phyloP scores from a whole-genome alignment of 345 rosid species.

The Lepidium sativum region DNA sequence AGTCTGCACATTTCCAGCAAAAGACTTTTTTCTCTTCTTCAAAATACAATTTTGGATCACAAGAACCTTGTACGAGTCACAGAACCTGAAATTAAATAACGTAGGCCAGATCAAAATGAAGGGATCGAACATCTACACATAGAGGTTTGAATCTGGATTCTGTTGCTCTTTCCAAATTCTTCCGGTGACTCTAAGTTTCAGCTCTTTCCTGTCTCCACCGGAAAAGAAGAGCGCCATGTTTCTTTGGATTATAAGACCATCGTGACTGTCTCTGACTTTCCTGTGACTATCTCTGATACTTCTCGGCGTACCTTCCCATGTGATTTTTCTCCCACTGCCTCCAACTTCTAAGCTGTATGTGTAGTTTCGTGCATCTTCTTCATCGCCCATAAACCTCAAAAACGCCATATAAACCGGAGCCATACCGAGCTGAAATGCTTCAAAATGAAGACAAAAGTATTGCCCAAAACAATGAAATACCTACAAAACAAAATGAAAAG shows the following conservation, averaged over 20 bases:
- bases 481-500: constrained; percentile 13
- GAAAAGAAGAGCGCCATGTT: constrained; percentile 85
- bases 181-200: constrained; percentile 62
- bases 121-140: constrained; percentile 25
- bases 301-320: constrained; percentile 80
- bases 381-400: constrained; percentile 90
- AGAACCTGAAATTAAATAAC: neutral
- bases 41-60: neutral
- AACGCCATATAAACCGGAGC: constrained; percentile 90
- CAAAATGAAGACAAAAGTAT: constrained; percentile 84
- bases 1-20: neutral
- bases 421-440: constrained; percentile 83
- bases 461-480: constrained; percentile 84
- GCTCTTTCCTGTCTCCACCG: constrained; percentile 72
- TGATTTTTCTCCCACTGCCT: constrained; percentile 65
- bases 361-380: constrained; percentile 58
- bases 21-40: neutral
- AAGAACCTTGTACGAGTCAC: neutral
- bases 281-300: constrained; percentile 73
- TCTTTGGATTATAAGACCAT: constrained; percentile 69
- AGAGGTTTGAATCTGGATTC: constrained; percentile 29
- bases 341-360: constrained; percentile 85
- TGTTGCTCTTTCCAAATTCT: constrained; percentile 17
- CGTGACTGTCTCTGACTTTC: constrained; percentile 79
- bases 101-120: neutral